Conservation (phyloP, 495 filamentous ascomycete species). For the Rhypophila decipiens region DNA sequence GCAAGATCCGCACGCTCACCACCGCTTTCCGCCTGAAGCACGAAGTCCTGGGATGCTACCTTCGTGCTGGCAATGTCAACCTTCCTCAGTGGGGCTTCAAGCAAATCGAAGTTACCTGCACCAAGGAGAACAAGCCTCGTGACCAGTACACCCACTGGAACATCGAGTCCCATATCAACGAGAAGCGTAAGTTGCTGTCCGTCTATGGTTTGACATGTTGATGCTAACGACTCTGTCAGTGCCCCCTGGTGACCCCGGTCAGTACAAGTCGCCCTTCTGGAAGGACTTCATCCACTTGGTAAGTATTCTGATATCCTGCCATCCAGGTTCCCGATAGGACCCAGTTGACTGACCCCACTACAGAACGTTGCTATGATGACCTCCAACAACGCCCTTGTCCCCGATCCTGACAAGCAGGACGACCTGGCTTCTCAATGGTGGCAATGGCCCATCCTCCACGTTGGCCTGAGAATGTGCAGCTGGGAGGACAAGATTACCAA, state of each 20-base stretch:
- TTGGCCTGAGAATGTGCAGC: constrained; percentile 95
- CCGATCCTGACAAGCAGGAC: constrained; percentile 98
- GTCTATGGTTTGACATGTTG: neutral
- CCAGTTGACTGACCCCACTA: constrained; percentile 4
- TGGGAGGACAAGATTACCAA: constrained; percentile 96
- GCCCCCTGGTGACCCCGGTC: constrained; percentile 80
- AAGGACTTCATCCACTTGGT: constrained; percentile 89
- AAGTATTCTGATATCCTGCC: neutral
- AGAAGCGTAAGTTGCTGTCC: constrained; percentile 64
- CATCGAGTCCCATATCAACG: constrained; percentile 90
- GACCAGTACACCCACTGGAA: constrained; percentile 99
- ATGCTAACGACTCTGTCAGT: constrained; percentile 51
- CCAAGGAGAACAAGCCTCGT: constrained; percentile 84
- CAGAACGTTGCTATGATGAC: constrained; percentile 99
- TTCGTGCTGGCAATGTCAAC: constrained; percentile 93
- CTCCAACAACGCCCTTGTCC: constrained; percentile 96
- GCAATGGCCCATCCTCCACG: constrained; percentile 96
- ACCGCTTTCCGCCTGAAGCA: constrained; percentile 89
- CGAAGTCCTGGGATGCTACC: constrained; percentile 78
- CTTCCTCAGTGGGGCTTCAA: constrained; percentile 99
- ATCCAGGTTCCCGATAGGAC: neutral
- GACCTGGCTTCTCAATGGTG: constrained; percentile 94
- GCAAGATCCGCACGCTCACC: constrained; percentile 84
- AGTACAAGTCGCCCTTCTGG: constrained; percentile 93
- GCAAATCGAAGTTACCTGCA: constrained; percentile 95